Evolutionary conservation across 2,329 filamentous ascomycete genomes (phyloP).

Genomic region (Elsinoe fawcettii): DNA sequence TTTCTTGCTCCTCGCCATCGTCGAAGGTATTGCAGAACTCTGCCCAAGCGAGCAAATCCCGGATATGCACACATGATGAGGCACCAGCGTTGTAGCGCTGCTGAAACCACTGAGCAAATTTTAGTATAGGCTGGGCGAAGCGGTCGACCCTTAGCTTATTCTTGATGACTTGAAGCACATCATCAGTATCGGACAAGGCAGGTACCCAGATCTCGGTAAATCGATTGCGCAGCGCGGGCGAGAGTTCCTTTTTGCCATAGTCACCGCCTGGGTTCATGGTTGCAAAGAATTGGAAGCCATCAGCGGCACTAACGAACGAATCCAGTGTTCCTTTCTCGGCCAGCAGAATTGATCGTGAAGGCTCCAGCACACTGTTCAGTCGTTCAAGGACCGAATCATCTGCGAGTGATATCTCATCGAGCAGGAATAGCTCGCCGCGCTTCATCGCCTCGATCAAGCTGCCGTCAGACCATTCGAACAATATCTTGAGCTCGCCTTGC

Average conservation of each 20-base stretch:
- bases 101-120: slow-evolving; percentile 87
- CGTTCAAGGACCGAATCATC: slow-evolving; percentile 96
- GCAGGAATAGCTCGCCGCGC: slow-evolving; percentile 77
- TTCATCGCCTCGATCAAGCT: slow-evolving; percentile 92
- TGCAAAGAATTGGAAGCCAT: slow-evolving; percentile 89
- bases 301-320: slow-evolving; percentile 64
- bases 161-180: slow-evolving; percentile 78
- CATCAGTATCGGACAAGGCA: slow-evolving; percentile 71
- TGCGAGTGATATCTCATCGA: slow-evolving; percentile 95
- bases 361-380: slow-evolving; percentile 91
- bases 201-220: slow-evolving; percentile 99
- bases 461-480: slow-evolving; percentile 96
- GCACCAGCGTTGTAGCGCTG: slow-evolving; percentile 66
- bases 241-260: slow-evolving; percentile 96
- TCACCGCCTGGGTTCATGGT: slow-evolving; percentile 99
- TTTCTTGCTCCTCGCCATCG: slow-evolving; percentile 25
- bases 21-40: slow-evolving; percentile 70
- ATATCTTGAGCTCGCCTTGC: slow-evolving; percentile 62
- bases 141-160: slow-evolving; percentile 60
- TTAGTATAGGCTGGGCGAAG: slow-evolving; percentile 63
- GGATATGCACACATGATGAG: slow-evolving; percentile 73
- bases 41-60: slow-evolving; percentile 89
- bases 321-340: slow-evolving; percentile 88
- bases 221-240: slow-evolving; percentile 85
- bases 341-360: slow-evolving; percentile 73